Base-by-base conservation (phyloP, 108 stramenopile genomes). In the Conticribra guillardii region DNA sequence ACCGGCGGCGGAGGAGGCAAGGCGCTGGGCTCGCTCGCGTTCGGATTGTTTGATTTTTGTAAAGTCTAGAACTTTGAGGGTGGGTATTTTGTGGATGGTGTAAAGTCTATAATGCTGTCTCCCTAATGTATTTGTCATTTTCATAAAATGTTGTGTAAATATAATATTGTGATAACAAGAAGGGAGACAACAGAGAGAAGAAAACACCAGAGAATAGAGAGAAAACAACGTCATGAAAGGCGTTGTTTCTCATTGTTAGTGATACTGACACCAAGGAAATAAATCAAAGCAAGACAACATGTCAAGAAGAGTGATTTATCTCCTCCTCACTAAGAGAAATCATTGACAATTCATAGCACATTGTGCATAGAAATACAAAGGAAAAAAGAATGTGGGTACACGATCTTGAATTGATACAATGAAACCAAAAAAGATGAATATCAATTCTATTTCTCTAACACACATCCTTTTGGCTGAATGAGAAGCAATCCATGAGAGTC, bases 51-150 rank as follows among this genome's bases (percentile, higher is more conserved):
- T 86, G 46, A 94, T 83, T 70, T 78, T 85, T 28, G 59, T 47
- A 73, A 82, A 88, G 76, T 94, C 93, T 44, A 94, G 60, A 15
- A 86, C 73, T 77, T 87, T 89, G 45, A 94, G 81, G 22, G 83
- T 79, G n/a, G 90, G 89, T 60, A 87, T 76, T 75, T 83, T 79
- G 63, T 81, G 46, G 47, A 92, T 88, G 47, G 68, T 68, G 61
- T 84, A 80, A 27, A 94, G 74, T 24, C 93, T 79, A 69, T 94
- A 94, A 66, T 94, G 85, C 63, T 93, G 92, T 69, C 89, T 84
- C 69, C 86, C 92, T 93, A 46, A 52, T 33, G 47, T 26, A 15
- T 5, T 34, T 32, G 30, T 1, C 21, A 9, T 41, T 41, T 52
- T 4, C 49, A 55, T 21, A n/a, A n/a, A n/a, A n/a, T n/a, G n/a